Evolutionary conservation across 1,284 basidiomycete genomes (phyloP), one percentile per base, ranked within the genome.

Genomic region (Chiua sp.): DNA sequence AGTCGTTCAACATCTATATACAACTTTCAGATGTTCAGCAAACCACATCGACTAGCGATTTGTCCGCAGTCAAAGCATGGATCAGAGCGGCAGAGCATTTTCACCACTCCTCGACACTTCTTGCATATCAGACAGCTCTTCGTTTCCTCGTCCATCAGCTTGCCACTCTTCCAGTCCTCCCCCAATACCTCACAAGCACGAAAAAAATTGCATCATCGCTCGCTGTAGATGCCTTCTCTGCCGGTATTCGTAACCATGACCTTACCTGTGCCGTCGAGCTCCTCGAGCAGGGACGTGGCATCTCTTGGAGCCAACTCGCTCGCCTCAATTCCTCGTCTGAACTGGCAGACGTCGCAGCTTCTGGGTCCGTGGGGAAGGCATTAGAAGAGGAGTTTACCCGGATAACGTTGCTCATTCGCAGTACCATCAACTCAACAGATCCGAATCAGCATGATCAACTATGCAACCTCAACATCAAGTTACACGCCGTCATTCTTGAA

Each of bases 61-160:
- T 60, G 20, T 3, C 12, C 11, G 20, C 49, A 20, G 47, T 47
- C 16, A 56, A 28, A 42, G 28, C 8, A 33, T 60, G 60, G 59
- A 47, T 60, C 11, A 6, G 32, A 6, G 22, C 18, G 6, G 51
- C 56, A 1, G 56, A 63, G 42, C 22, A 7, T 23, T 42, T 20
- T 26, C 4, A n/a, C 22, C 61, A 63, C 35, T 51, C 32, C 26
- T 42, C 61, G 8, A 55, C n/a, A 2, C 23, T 59, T 26, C 28
- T 58, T 18, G 61, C 61, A 2, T 59, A 56, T 33, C 32, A 42
- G 42, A 61, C 47, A 10, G 47, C 46, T 3, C 59, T 61, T 28
- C 54, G 15, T 15, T 50, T 62, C 2, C 48, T 62, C 1, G 51
- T 57, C 2, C 51, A 39, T 3, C 51, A 58, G 22, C 54, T 62